Evolutionary conservation across 495 filamentous ascomycete genomes (phyloP).

Genomic region (Clohesyomyces aquaticus): DNA sequence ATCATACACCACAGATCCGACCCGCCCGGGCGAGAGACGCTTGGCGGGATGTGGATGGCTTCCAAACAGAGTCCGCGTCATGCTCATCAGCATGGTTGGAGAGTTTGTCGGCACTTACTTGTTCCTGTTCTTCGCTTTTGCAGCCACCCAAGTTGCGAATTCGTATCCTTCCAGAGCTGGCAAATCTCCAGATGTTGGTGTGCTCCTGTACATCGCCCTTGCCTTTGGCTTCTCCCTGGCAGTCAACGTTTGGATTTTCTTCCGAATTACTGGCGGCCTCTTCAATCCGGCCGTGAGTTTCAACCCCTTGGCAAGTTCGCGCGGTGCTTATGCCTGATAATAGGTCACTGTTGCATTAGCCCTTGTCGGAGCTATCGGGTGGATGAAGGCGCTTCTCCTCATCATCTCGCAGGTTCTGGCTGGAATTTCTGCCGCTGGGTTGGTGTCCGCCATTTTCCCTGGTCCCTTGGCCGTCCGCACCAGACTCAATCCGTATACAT

Average conservation of each 20-base stretch:
- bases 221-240: conserved; percentile 75
- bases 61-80: conserved; percentile 47
- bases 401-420: conserved; percentile 61
- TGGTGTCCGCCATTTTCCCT: conserved; percentile 66
- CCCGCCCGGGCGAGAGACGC: conserved; percentile 28
- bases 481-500: conserved; percentile 59
- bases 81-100: conserved; percentile 65
- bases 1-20: conserved; percentile 33
- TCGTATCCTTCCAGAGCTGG: conserved; percentile 26
- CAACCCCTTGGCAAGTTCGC: conserved; percentile 6
- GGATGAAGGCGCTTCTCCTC: conserved; percentile 55
- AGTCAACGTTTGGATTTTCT: conserved; percentile 87
- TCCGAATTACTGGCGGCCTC: conserved; percentile 74
- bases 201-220: conserved; percentile 70
- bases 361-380: conserved; percentile 60
- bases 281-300: conserved; percentile 76
- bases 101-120: conserved; percentile 82
- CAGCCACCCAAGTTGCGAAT: conserved; percentile 75
- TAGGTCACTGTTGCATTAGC: conserved; percentile 64
- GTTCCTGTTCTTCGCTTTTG: conserved; percentile 83
- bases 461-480: conserved; percentile 65
- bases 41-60: conserved; percentile 35
- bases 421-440: conserved; percentile 63
- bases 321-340: conserved; percentile 11
- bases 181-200: conserved; percentile 28